Percentiles rank a stretch among this genome's conserved stretches.
Conservation (phyloP, 805 yeast genomes). For the Candida silvatica region DNA sequence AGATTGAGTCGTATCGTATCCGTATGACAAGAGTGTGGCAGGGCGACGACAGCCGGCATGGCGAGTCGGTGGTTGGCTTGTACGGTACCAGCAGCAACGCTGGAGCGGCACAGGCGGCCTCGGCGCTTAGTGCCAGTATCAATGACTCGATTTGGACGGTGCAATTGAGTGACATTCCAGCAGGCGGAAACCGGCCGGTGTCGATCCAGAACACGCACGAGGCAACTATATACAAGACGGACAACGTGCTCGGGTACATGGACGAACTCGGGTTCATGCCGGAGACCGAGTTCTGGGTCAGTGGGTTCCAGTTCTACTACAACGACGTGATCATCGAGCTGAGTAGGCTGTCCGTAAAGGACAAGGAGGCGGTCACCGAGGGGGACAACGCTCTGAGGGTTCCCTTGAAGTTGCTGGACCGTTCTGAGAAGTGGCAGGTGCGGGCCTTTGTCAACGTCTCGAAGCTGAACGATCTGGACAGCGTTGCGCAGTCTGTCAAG, state of each 20-base stretch:
- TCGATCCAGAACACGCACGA: slow-evolving; percentile 63
- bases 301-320: slow-evolving; percentile 55
- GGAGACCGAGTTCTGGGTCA: slow-evolving; percentile 50
- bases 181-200: slow-evolving; percentile 60
- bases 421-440: slow-evolving; percentile 48
- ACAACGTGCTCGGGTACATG: slow-evolving; percentile 37
- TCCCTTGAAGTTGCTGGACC: slow-evolving; percentile 29
- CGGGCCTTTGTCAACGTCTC: slow-evolving; percentile 66
- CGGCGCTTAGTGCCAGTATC: background rate
- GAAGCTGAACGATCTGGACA: slow-evolving; percentile 66
- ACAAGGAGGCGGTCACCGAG: slow-evolving; percentile 8
- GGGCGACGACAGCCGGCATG: background rate
- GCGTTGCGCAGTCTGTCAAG: slow-evolving; percentile 54
- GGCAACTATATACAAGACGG: slow-evolving; percentile 40
- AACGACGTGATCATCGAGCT: slow-evolving; percentile 48
- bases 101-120: background rate
- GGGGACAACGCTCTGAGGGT: slow-evolving; percentile 1
- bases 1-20: slow-evolving; percentile 46
- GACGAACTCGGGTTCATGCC: slow-evolving; percentile 65
- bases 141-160: slow-evolving; percentile 45
- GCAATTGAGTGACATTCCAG: slow-evolving; percentile 64
- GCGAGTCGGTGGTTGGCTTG: background rate
- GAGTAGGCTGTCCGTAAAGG: slow-evolving; percentile 35
- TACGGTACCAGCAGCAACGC: background rate
- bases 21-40: slow-evolving; percentile 42